Evolutionary conservation across 805 yeast genomes (phyloP).

Genomic region (Starmerella gropengiesseri): DNA sequence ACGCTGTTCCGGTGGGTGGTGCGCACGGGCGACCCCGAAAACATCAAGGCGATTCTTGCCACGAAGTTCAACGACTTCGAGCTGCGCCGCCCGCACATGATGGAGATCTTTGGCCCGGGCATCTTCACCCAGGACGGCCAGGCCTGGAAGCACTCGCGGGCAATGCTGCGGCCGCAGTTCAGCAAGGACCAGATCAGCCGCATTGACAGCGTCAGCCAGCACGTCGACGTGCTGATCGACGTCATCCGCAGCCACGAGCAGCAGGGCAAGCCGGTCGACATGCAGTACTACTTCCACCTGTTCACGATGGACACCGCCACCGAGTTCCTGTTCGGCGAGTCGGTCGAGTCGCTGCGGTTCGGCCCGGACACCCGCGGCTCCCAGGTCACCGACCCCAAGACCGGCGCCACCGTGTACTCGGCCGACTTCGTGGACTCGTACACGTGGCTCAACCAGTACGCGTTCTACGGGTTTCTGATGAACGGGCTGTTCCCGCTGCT

Average conservation of each 20-base stretch:
- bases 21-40: conserved; percentile 25
- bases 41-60: conserved; percentile 26
- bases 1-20: conserved; percentile 11
- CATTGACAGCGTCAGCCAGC: conserved; percentile 24
- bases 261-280: conserved; percentile 13
- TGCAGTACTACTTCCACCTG: conserved; percentile 19
- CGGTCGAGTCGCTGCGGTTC: conserved; percentile 12
- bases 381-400: neutral
- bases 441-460: conserved; percentile 12
- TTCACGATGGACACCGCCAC: conserved; percentile 26
- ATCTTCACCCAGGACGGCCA: conserved; percentile 31
- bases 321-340: conserved; percentile 20
- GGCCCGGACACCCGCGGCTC: conserved; percentile 1
- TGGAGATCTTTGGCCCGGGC: conserved; percentile 29
- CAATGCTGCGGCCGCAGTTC: conserved; percentile 32
- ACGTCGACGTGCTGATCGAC: conserved; percentile 23
- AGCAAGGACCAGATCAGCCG: conserved; percentile 28
- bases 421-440: conserved; percentile 22
- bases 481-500: conserved; percentile 9
- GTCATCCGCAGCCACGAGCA: conserved; percentile 6
- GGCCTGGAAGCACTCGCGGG: conserved; percentile 32
- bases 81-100: conserved; percentile 26
- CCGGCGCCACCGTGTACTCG: conserved; percentile 21
- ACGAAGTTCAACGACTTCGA: conserved; percentile 28
- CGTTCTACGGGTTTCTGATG: conserved; percentile 6